Base-by-base conservation (phyloP, 176 grass and related monocot species). In the Secale cereale region DNA sequence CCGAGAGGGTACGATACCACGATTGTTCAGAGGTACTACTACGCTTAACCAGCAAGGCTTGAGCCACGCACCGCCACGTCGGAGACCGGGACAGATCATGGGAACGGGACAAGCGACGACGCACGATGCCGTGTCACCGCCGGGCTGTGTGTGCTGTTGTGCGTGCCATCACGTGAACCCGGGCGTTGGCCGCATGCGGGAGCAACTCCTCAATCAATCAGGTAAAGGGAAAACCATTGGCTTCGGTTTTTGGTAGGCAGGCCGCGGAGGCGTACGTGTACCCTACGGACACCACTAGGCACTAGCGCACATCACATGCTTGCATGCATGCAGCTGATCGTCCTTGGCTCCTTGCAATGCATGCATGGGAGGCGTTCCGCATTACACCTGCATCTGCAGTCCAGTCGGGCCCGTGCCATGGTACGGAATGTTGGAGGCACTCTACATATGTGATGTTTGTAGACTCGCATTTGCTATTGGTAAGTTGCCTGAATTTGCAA, bases 71-170 rank as follows among this genome's bases (percentile, higher is more conserved):
- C 2, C 10, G 45, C 30, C 23, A 27, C 45, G 36, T 87, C 74
- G 48, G 69, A 20, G 59, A 69, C 41, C 36, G 10, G 52, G 59
- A 60, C 68, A 61, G 27, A 17, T 52, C 63, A 13, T 1, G 10
- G 14, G 39, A 90, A 77, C 3, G 71, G 33, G 43, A 83, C 84
- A 78, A 78, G 9, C 26, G 8, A 35, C 56, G 37, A 78, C 46
- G 76, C 63, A 52, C 71, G 40, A 29, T 8, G 71, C 71, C 71
- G 71, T 28, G 45, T 41, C 70, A 74, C 39, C 70, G 70, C 64
- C 8, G 54, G 19, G 54, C 54, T 57, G 54, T 19, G 48, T 19
- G 48, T 52, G 48, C 48, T 48, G 14, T 16, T 4, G 48, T 57
- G 20, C 54, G 54, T 66, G 64, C 40, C 70, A 23, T 74, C 71